A percentile compares a stretch with the other conserved stretches of the same genome.
Evolutionary conservation across 2,329 filamentous ascomycete genomes (phyloP).

Genomic region (Penicillium sp.): DNA sequence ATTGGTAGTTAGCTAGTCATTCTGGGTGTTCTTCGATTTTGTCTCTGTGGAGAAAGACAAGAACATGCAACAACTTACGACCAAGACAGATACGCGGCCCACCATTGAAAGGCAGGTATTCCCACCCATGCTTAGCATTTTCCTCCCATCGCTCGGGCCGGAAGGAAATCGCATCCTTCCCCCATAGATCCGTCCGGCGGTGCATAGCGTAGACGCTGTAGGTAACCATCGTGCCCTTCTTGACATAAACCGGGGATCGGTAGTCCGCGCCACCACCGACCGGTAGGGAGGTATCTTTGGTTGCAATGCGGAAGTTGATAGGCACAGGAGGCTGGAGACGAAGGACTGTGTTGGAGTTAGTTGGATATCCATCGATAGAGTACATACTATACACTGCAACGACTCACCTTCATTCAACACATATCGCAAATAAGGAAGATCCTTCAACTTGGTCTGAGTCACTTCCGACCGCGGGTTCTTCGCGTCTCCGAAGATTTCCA

Average conservation of each 20-base stretch:
- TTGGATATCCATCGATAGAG: not conserved
- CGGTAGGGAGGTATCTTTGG: slow-evolving; percentile 45
- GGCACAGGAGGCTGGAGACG: slow-evolving; percentile 49
- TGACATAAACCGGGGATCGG: slow-evolving; percentile 61
- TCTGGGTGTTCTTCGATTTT: not conserved
- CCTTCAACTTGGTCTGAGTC: slow-evolving; percentile 46
- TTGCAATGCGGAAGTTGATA: slow-evolving; percentile 45
- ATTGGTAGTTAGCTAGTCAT: not conserved
- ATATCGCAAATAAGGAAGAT: slow-evolving; percentile 42
- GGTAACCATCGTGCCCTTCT: slow-evolving; percentile 63
- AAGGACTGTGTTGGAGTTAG: slow-evolving; percentile 30
- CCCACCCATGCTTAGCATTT: slow-evolving; percentile 36
- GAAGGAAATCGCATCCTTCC: slow-evolving; percentile 47
- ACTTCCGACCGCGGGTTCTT: slow-evolving; percentile 38
- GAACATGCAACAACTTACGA: slow-evolving; percentile 28
- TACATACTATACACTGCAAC: not conserved
- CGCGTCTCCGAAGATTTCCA: slow-evolving; percentile 46
- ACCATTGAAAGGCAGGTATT: slow-evolving; percentile 42
- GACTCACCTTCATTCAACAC: slow-evolving; percentile 39
- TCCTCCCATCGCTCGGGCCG: slow-evolving; percentile 53
- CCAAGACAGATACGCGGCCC: slow-evolving; percentile 44
- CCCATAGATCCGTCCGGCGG: slow-evolving; percentile 56
- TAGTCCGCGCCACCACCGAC: slow-evolving; percentile 61
- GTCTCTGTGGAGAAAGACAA: not conserved
- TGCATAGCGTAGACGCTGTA: slow-evolving; percentile 75